These are phyloP conservation scores for Nematodospora anomalae DNA, from an alignment of 1,139 yeast genomes.

Conservation along the genomic window DNA sequence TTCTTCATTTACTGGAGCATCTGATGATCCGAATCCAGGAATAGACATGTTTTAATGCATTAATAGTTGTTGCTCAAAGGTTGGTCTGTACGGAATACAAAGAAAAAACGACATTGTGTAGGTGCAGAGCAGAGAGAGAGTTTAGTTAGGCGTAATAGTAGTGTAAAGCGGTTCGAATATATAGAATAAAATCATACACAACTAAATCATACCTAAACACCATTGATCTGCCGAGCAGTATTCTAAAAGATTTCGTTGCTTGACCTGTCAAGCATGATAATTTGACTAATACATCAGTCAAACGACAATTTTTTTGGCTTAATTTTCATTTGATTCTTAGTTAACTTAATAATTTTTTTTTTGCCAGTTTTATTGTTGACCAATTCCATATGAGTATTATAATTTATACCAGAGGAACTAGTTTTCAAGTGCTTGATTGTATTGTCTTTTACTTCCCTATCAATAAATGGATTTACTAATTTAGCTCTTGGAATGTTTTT, in stretches of 20 bases:
- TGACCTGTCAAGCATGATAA: slow-evolving; percentile 5
- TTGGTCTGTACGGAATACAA: not conserved
- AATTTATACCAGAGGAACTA: slow-evolving; percentile 20
- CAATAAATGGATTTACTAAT: slow-evolving; percentile 16
- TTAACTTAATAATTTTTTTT: slow-evolving; percentile 31
- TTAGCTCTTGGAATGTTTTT: slow-evolving; percentile 10
- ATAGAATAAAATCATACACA: not conserved
- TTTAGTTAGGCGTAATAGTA: too few species aligned
- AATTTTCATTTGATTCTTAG: slow-evolving; percentile 35
- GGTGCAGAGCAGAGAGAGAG: not conserved
- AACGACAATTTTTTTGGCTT: slow-evolving; percentile 39
- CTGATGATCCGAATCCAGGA: slow-evolving; percentile 25
- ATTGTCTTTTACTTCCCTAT: slow-evolving; percentile 3
- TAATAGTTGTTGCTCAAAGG: too few species aligned
- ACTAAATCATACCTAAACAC: not conserved
- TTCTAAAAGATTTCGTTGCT: not conserved
- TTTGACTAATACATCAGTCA: slow-evolving; percentile 4
- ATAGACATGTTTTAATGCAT: slow-evolving; percentile 17
- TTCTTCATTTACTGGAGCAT: slow-evolving; percentile 4
- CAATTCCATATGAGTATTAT: slow-evolving; percentile 41
- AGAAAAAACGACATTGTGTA: slow-evolving; percentile 1
- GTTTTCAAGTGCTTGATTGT: not conserved
- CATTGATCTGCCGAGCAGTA: too few species aligned
- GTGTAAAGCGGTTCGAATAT: not conserved
- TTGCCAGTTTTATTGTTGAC: slow-evolving; percentile 42